These are phyloP conservation scores for Cryphonectria nitschkei DNA, from an alignment of 2,329 filamentous ascomycete genomes.

Conservation along the genomic window DNA sequence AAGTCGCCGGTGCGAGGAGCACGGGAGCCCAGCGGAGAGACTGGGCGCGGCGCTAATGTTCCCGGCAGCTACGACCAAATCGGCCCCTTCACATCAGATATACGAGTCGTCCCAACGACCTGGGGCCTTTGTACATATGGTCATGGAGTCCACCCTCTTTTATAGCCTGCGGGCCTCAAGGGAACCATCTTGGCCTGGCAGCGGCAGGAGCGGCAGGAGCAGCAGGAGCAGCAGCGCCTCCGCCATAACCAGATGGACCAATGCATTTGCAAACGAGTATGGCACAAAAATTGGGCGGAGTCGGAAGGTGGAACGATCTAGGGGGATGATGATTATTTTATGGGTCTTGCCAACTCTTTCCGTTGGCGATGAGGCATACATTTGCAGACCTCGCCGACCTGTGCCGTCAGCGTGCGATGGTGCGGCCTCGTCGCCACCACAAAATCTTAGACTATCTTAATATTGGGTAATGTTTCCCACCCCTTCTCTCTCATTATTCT, in stretches of 20 bases:
- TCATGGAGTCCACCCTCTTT: neutral
- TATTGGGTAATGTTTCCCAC: too few relatives aligned
- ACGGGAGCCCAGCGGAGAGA: neutral
- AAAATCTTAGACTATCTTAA: neutral
- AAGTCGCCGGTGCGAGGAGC: neutral
- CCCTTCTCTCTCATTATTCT: neutral
- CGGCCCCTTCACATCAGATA: neutral
- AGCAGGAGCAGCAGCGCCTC: too few relatives aligned
- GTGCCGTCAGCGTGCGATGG: neutral
- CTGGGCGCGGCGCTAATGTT: neutral
- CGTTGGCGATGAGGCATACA: neutral
- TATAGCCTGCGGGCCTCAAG: neutral
- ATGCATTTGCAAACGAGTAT: neutral
- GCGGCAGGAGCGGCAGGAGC: neutral
- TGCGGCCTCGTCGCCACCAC: neutral
- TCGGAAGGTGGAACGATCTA: neutral
- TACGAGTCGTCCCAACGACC: neutral
- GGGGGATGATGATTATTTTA: neutral
- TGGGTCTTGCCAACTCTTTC: neutral
- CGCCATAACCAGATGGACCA: neutral
- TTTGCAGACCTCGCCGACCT: neutral
- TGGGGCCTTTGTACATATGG: neutral
- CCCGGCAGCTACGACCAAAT: neutral
- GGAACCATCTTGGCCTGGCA: neutral
- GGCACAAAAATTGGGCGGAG: neutral